Percentiles rank a stretch among this genome's conserved stretches.
Evolutionary conservation across 768 basidiomycete genomes (phyloP).

Genomic region (Boletales sp.): DNA sequence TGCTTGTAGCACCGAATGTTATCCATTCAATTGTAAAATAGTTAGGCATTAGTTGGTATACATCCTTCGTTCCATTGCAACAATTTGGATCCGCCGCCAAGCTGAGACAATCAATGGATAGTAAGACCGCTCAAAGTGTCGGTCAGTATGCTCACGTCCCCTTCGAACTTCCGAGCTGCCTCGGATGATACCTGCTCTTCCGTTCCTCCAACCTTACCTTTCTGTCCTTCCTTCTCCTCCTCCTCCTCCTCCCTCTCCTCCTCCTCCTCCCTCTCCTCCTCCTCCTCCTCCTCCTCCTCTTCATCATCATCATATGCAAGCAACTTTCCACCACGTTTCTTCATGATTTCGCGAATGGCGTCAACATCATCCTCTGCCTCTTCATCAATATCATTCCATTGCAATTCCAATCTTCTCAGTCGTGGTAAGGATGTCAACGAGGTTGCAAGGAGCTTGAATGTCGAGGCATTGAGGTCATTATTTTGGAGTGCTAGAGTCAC

Average conservation of each 20-base stretch:
- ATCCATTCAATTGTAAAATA: not conserved
- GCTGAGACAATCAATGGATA: constrained; percentile 32
- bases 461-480: constrained; percentile 75
- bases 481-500: constrained; percentile 83
- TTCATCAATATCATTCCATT: constrained; percentile 87
- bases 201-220: constrained; percentile 18
- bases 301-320: constrained; percentile 78
- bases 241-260: constrained; percentile 10
- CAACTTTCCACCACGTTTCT: constrained; percentile 63
- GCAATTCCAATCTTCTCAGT: constrained; percentile 74
- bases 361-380: constrained; percentile 58
- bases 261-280: constrained; percentile 48
- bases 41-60: constrained; percentile 25
- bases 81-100: not conserved
- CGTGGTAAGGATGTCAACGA: constrained; percentile 59
- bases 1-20: no score
- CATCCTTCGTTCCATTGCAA: constrained; percentile 4
- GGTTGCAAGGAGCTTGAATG: constrained; percentile 64
- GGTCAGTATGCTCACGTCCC: constrained; percentile 54
- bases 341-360: constrained; percentile 51
- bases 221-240: constrained; percentile 34
- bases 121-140: constrained; percentile 64
- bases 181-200: constrained; percentile 21
- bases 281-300: constrained; percentile 65
- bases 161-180: constrained; percentile 28